These are phyloP conservation scores for Pseudocercospora pini-densiflorae DNA, from an alignment of 2,329 filamentous ascomycete genomes.

Conservation along the genomic window DNA sequence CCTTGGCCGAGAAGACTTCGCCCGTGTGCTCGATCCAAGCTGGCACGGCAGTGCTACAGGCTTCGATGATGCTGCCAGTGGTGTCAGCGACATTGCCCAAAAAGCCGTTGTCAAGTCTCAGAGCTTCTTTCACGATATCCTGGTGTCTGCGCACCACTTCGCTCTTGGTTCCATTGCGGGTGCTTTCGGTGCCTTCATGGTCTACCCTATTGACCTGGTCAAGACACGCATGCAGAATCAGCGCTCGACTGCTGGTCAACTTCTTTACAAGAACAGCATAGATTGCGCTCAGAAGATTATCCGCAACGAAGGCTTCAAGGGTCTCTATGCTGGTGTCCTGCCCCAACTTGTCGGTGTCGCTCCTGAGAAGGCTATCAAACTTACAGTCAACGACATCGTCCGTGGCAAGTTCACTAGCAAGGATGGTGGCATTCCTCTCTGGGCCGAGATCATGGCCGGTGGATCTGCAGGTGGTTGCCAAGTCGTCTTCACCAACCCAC, in stretches of 20 bases:
- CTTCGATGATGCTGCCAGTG: slow-evolving; percentile 48
- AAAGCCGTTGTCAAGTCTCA: slow-evolving; percentile 61
- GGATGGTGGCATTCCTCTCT: slow-evolving; percentile 72
- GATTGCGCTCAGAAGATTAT: slow-evolving; percentile 95
- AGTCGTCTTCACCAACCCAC: slow-evolving; percentile 96
- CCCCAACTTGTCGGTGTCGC: slow-evolving; percentile 96
- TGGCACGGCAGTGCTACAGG: slow-evolving; percentile 68
- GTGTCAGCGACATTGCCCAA: slow-evolving; percentile 55
- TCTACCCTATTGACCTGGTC: slow-evolving; percentile 97
- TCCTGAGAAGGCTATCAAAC: slow-evolving; percentile 99
- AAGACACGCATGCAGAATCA: slow-evolving; percentile 99
- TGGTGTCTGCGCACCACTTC: slow-evolving; percentile 89
- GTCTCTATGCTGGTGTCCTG: slow-evolving; percentile 91
- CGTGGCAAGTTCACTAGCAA: slow-evolving; percentile 75
- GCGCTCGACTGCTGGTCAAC: slow-evolving; percentile 80
- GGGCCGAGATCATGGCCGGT: slow-evolving; percentile 82
- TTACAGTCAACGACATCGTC: slow-evolving; percentile 95
- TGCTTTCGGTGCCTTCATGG: slow-evolving; percentile 98
- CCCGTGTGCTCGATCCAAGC: slow-evolving; percentile 91
- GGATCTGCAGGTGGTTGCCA: slow-evolving; percentile 90
- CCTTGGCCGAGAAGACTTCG: slow-evolving; percentile 81
- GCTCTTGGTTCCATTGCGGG: slow-evolving; percentile 85
- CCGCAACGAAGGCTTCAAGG: slow-evolving; percentile 85
- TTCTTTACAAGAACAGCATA: slow-evolving; percentile 94
- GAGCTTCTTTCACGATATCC: slow-evolving; percentile 64